phyloP scores from a whole-genome alignment of 305 asterid genomes.

The Petunia hybrid region DNA sequence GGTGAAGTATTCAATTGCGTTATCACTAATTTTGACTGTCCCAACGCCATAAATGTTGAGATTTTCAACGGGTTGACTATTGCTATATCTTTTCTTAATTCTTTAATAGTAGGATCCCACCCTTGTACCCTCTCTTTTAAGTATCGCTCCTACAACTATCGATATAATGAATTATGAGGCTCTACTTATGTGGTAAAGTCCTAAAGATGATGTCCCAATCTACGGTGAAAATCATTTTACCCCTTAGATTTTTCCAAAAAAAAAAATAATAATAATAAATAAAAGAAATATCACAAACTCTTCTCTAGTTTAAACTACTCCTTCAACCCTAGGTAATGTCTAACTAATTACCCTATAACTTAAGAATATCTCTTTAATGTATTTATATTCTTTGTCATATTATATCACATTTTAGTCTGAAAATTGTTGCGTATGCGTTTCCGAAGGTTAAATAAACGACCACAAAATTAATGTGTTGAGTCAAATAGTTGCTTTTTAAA shows the following conservation, averaged over 20 bases:
- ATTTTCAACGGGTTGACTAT: slow-evolving; percentile 10
- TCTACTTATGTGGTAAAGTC: neutral
- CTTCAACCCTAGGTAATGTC: no score
- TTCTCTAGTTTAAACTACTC: no score
- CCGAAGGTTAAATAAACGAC: neutral
- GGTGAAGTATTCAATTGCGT: neutral
- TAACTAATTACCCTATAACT: no score
- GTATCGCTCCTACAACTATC: neutral
- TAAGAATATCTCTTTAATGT: no score
- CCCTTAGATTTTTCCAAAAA: neutral
- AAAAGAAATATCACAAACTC: neutral
- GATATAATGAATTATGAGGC: neutral
- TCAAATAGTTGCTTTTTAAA: neutral
- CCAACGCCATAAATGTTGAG: neutral
- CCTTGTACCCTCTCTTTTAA: neutral
- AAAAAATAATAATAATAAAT: neutral
- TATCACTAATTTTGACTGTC: slow-evolving; percentile 1
- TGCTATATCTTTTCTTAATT: neutral
- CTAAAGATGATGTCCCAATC: neutral
- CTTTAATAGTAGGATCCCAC: neutral
- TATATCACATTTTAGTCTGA: neutral
- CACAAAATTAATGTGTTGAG: neutral
- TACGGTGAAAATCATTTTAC: no score
- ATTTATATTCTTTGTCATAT: no score
- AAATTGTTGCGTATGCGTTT: neutral